Conservation (phyloP, 202 grass and related monocot species). For the Brachypodium distachyon region DNA sequence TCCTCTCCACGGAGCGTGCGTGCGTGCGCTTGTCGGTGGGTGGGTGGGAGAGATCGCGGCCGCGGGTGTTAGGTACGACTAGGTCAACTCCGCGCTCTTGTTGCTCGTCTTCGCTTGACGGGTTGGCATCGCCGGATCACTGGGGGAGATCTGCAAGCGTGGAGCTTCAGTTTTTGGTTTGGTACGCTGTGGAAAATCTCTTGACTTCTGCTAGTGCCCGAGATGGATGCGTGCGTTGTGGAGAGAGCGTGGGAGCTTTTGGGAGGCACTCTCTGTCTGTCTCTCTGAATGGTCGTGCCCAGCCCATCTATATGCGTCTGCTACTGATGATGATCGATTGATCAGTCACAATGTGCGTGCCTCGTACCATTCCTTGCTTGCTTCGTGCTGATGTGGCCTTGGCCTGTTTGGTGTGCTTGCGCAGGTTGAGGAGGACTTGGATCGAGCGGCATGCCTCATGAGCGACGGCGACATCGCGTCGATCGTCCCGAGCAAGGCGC, state of each 20-base stretch:
- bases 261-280: no score
- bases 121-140: slow-evolving; percentile 21
- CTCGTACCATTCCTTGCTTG: no score
- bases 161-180: background rate
- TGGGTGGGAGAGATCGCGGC: background rate
- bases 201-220: background rate
- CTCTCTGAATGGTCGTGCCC: background rate
- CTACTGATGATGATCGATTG: background rate
- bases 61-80: background rate
- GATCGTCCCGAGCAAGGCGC: slow-evolving; percentile 58
- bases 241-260: background rate
- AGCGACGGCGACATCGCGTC: slow-evolving; percentile 59
- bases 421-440: slow-evolving; percentile 89
- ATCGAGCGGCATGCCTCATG: slow-evolving; percentile 62
- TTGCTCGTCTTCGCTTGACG: background rate
- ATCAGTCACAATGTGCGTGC: slow-evolving; percentile 7
- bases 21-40: background rate
- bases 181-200: background rate
- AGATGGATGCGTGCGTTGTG: background rate
- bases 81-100: background rate
- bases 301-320: background rate
- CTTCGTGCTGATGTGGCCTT: background rate
- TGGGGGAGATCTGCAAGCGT: slow-evolving; percentile 17
- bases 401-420: background rate
- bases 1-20: background rate